phyloP scores from a whole-genome alignment of 192 early-diverging fungal species.

The Spinellus fusiger region DNA sequence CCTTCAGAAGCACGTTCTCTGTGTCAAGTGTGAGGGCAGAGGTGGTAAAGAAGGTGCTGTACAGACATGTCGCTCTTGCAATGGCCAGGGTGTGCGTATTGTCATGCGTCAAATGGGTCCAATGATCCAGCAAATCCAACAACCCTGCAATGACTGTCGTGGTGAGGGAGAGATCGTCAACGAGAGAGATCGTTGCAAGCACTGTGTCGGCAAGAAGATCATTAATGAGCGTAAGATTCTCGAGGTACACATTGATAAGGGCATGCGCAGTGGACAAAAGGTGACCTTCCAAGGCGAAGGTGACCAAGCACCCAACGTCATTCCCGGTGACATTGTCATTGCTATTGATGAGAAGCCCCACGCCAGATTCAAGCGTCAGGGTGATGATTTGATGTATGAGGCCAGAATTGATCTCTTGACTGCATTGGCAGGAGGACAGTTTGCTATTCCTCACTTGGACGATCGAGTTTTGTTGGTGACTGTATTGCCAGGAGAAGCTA shows the following conservation, averaged over 20 bases:
- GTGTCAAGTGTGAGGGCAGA: constrained; percentile 85
- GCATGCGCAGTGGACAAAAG: constrained; percentile 96
- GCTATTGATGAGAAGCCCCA: constrained; percentile 94
- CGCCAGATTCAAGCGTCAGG: constrained; percentile 87
- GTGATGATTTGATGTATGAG: constrained; percentile 88
- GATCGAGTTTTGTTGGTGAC: constrained; percentile 82
- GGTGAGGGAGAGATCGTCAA: constrained; percentile 91
- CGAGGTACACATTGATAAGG: constrained; percentile 95
- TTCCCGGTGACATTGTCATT: constrained; percentile 98
- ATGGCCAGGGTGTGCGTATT: constrained; percentile 87
- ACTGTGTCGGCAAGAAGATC: constrained; percentile 88
- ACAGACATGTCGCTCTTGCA: constrained; percentile 75
- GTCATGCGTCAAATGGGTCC: constrained; percentile 95
- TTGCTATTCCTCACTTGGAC: constrained; percentile 90
- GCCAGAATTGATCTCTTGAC: constrained; percentile 93
- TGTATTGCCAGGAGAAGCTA: constrained; percentile 90
- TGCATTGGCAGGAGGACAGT: constrained; percentile 91
- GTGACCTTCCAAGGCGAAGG: constrained; percentile 94
- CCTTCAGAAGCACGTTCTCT: constrained; percentile 90
- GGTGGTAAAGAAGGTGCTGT: constrained; percentile 95
- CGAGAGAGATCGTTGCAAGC: constrained; percentile 84
- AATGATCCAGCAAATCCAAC: constrained; percentile 99
- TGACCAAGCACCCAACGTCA: constrained; percentile 87
- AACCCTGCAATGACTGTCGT: constrained; percentile 85
- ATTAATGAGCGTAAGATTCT: constrained; percentile 89